phyloP scores from a whole-genome alignment of 2,329 filamentous ascomycete genomes.

The Monilinia vaccinii-corymbosi region DNA sequence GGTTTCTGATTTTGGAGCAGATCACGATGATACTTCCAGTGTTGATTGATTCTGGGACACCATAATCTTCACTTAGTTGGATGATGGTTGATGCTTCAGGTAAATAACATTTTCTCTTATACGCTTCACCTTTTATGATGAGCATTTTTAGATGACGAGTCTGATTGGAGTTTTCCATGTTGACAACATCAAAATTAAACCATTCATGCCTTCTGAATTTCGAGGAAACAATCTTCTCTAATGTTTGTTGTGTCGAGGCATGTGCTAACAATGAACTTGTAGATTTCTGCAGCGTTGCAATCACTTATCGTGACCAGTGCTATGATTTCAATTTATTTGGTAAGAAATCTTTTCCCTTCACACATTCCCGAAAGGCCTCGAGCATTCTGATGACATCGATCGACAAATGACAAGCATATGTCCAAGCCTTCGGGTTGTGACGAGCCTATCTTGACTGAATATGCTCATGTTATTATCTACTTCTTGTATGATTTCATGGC shows the following conservation, averaged over 20 bases:
- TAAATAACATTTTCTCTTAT: slow-evolving; percentile 13
- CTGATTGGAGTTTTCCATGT: slow-evolving; percentile 66
- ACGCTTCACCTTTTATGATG: slow-evolving; percentile 33
- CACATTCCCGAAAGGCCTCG: slow-evolving; percentile 17
- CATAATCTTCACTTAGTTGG: neutral
- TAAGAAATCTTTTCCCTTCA: slow-evolving; percentile 15
- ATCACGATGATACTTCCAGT: neutral
- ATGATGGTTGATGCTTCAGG: slow-evolving; percentile 4
- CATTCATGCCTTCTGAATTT: slow-evolving; percentile 58
- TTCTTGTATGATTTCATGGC: neutral
- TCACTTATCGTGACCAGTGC: neutral
- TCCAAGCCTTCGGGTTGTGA: slow-evolving; percentile 62
- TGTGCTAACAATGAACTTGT: slow-evolving; percentile 1
- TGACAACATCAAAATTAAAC: slow-evolving; percentile 56
- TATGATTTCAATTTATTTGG: neutral
- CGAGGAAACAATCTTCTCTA: slow-evolving; percentile 28
- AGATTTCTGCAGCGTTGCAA: neutral
- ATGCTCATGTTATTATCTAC: slow-evolving; percentile 22
- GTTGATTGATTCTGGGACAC: neutral
- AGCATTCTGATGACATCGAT: slow-evolving; percentile 71
- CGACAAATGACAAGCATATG: slow-evolving; percentile 94
- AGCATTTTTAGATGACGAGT: slow-evolving; percentile 64
- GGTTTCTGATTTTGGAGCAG: slow-evolving; percentile 6
- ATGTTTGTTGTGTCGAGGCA: neutral
- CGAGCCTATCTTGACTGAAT: slow-evolving; percentile 43